phyloP scores from a whole-genome alignment of 225 moss, liverwort and hornwort species.

The Antitrichia curtipendula region DNA sequence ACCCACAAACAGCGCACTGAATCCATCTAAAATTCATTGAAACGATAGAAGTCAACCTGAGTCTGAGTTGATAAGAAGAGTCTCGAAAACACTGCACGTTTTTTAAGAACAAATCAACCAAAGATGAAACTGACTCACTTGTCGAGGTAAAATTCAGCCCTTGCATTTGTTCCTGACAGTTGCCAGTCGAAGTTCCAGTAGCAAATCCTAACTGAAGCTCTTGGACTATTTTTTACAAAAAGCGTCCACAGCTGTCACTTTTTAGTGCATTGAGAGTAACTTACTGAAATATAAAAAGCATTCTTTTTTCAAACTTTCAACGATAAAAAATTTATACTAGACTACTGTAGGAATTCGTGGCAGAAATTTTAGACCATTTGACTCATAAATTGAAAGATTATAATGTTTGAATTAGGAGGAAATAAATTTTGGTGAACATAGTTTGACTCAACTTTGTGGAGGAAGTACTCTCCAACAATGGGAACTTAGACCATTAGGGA shows the following conservation, averaged over 20 bases:
- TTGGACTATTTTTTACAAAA: background rate
- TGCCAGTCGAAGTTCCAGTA: background rate
- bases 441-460: background rate
- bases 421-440: background rate
- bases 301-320: background rate
- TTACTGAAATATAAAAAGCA: too few species aligned
- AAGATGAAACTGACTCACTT: background rate
- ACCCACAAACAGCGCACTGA: background rate
- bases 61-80: slow-evolving; percentile 26
- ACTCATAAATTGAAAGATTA: background rate
- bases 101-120: background rate
- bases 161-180: background rate
- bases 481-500: background rate
- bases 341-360: accelerated
- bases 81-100: slow-evolving; percentile 34
- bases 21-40: background rate
- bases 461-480: background rate
- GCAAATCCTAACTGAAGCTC: background rate
- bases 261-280: background rate
- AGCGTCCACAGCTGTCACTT: background rate
- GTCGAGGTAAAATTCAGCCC: background rate
- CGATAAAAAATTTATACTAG: background rate
- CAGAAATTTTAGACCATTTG: background rate
- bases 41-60: slow-evolving; percentile 21
- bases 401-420: background rate